Evolutionary conservation across 345 rosid genomes (phyloP).

Genomic region (Citrus glauca): DNA sequence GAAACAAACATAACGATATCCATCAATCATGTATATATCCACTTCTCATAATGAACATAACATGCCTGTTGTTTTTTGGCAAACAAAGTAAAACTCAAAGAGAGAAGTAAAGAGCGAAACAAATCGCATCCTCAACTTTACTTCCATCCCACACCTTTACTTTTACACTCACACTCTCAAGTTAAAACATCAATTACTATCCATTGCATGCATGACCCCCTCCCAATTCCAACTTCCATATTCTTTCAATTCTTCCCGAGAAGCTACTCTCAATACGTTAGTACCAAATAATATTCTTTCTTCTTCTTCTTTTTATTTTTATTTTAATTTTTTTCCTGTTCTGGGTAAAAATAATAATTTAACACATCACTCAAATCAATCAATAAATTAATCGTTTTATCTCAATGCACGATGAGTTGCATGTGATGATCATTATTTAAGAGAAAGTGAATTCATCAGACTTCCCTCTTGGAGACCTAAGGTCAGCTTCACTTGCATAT

Average conservation of each 20-base stretch:
- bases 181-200: no score
- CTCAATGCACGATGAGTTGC: background rate
- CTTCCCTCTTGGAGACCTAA: conserved; percentile 28
- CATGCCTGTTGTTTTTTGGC: no score
- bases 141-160: background rate
- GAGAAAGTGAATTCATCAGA: conserved; percentile 33
- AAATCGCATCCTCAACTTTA: background rate
- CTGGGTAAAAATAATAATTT: no score
- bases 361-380: no score
- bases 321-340: no score
- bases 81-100: no score
- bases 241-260: background rate
- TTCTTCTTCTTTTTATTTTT: background rate
- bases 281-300: background rate
- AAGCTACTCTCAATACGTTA: background rate
- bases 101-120: background rate
- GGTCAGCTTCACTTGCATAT: conserved; percentile 44
- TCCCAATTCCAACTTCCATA: background rate
- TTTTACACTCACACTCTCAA: background rate
- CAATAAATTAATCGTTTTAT: no score
- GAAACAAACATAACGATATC: background rate
- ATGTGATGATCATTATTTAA: background rate
- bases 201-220: background rate
- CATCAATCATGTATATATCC: no score
- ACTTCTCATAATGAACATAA: no score